These are phyloP conservation scores for Wallacemonas rigidus DNA, from an alignment of 208 protist genomes.

Conservation along the genomic window DNA sequence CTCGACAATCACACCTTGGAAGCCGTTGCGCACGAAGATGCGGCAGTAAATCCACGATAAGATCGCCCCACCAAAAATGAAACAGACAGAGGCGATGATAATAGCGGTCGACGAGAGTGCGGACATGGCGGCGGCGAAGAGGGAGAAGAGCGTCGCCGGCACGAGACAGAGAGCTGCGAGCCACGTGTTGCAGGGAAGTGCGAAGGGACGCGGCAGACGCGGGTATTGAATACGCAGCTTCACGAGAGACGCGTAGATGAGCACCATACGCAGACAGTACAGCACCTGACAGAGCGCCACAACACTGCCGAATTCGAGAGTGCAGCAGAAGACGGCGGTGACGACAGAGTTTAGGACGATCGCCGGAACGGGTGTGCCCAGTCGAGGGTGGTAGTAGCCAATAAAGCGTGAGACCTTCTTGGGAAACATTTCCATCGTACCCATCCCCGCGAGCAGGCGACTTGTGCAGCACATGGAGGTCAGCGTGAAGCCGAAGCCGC, in stretches of 20 bases:
- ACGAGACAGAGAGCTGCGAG: slow-evolving; percentile 57
- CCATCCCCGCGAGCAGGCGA: slow-evolving; percentile 78
- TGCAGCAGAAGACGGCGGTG: slow-evolving; percentile 61
- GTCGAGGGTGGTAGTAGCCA: slow-evolving; percentile 82
- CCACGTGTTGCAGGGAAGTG: slow-evolving; percentile 67
- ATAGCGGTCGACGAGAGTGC: slow-evolving; percentile 65
- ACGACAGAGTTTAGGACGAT: slow-evolving; percentile 73
- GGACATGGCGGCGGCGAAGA: slow-evolving; percentile 62
- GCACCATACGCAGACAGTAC: slow-evolving; percentile 80
- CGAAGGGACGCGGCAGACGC: slow-evolving; percentile 71
- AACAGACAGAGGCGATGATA: slow-evolving; percentile 54
- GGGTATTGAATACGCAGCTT: slow-evolving; percentile 80
- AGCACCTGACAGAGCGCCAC: slow-evolving; percentile 78
- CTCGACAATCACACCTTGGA: slow-evolving; percentile 83
- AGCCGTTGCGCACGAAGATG: slow-evolving; percentile 67
- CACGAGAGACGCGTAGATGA: slow-evolving; percentile 72
- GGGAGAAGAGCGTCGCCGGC: slow-evolving; percentile 64
- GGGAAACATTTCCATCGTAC: slow-evolving; percentile 87
- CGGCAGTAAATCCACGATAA: slow-evolving; percentile 80
- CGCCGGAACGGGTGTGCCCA: slow-evolving; percentile 77
- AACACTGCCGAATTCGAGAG: slow-evolving; percentile 74
- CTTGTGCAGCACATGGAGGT: slow-evolving; percentile 88
- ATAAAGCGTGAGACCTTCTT: slow-evolving; percentile 75
- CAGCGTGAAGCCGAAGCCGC: slow-evolving; percentile 77
- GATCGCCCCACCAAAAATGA: slow-evolving; percentile 49